Conservation (phyloP, 2,329 filamentous ascomycete species). For the Fusarium robinianum region DNA sequence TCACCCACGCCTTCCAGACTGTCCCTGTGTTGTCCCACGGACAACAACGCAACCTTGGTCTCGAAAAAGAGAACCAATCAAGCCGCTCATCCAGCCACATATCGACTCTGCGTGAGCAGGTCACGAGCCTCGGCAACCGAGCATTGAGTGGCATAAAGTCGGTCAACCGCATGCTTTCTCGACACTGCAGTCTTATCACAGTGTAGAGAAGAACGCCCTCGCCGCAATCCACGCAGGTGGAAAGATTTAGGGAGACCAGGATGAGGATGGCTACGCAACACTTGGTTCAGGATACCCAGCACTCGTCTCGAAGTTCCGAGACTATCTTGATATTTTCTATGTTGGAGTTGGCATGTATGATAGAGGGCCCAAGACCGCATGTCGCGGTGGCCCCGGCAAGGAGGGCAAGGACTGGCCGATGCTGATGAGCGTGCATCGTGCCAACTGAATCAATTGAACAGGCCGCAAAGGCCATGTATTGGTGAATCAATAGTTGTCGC, state of each 20-base stretch:
- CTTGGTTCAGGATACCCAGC: constrained; percentile 3
- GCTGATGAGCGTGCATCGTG: constrained; percentile 29
- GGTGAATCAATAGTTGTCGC: background rate
- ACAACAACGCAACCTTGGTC: too few species aligned
- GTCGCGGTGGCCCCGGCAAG: constrained; percentile 8
- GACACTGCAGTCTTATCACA: constrained; percentile 15
- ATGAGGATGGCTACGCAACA: constrained; percentile 4
- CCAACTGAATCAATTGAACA: constrained; percentile 25
- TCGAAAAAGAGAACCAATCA: too few species aligned
- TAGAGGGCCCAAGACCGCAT: constrained; percentile 8
- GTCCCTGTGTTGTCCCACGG: too few species aligned
- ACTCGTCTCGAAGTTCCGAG: background rate
- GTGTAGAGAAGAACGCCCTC: constrained; percentile 15
- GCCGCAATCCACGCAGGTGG: background rate
- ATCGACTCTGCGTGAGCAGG: background rate
- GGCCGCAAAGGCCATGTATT: constrained; percentile 17
- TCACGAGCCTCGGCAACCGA: constrained; percentile 6
- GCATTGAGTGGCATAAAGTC: constrained; percentile 7
- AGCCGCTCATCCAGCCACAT: background rate
- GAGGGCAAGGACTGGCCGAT: constrained; percentile 15
- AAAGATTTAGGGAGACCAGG: background rate
- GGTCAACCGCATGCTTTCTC: constrained; percentile 15
- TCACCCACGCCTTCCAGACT: too few species aligned
- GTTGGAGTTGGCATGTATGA: constrained; percentile 19
- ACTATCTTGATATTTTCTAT: constrained; percentile 9